Base-by-base conservation (phyloP, 2,329 filamentous ascomycete genomes). In the Sclerotiophoma versabilis region DNA sequence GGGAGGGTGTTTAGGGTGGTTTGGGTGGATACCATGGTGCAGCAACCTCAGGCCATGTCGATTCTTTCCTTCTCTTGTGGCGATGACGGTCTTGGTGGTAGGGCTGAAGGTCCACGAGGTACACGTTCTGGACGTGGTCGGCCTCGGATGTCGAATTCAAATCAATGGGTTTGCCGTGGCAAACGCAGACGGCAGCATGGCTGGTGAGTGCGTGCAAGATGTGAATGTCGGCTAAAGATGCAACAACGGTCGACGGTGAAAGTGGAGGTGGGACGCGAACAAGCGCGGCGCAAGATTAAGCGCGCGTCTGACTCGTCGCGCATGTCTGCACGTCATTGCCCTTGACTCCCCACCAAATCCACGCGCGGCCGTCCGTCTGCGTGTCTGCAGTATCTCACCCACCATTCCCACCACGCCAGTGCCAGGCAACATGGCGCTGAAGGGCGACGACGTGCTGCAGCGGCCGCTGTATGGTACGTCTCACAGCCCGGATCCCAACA, bases 391-490 rank as follows among this genome's bases (percentile, higher is more conserved):
- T 27, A 38, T 39, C 15, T 38, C 20, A 25, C 32, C n/a, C 19
- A 20, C 5, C 27, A 37, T 11, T 26, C 42, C 12, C 39, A 34
- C 32, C 12, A 15, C 12, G 11, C 4, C 26, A 23, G 1, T 17
- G 1, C 12, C 15, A 39, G 20, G 6, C 15, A 59, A 52, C 11
- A 74, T 72, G 71, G 64, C 68, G 37, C 68, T 70, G 38, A 71
- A 70, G 37, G 60, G 54, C 34, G 68, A 71, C 2, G 55, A 70
- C 34, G 42, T 77, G 14, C 58, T 76, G 15, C 70, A 75, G 60
- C 68, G 72, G 29, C 74, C 74, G 26, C 71, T 77, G 15, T 77
- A 77, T 50, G 71, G 74, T 75, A 65, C 15, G 51, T 25, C 6
- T 3, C 10, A 33, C n/a, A 27, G n/a, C 19, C 8, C 12, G 9